Evolutionary conservation across 441 rosid genomes (phyloP), one percentile per base, ranked within the genome.

Genomic region (Populus hybrid): DNA sequence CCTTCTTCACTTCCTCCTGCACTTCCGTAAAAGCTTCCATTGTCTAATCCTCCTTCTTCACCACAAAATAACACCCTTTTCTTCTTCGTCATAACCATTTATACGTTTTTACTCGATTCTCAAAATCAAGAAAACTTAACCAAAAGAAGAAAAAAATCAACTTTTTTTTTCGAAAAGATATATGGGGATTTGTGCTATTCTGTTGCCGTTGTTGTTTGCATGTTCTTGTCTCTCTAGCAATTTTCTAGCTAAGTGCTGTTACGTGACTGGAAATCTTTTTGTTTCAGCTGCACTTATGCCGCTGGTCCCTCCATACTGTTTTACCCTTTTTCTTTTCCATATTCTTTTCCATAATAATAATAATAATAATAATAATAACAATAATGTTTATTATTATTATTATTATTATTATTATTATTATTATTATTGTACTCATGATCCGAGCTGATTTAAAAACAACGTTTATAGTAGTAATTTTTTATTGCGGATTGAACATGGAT

Each of bases 61-160:
- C 82, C 81, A n/a, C 83, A 78, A 3, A 80, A 57, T 75, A 74
- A 20, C 23, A 12, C 64, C 8, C 23, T 76, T 28, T 77, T 70
- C 77, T 26, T 69, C 67, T 28, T 50, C 67, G 10, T 3, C 80
- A 72, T 79, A 69, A 24, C 34, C 8, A 2, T 2, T 18, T 40
- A 40, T 40, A n/a, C 30, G 12, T 23, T 38, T 32, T 6, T 26
- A 3, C 30, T 12, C 35, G 8, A 18, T 8, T 30, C 57, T 46
- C 57, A 38, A 8, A 11, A 26, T 67, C 67, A 40, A n/a, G 73
- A 59, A 63, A 30, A 34, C 36, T 67, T 50, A 6, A 30, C 67
- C 35, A 23, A 36, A 21, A 1, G 10, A 23, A 61, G 0, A 23
- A 61, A 0, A 10, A 61, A 61, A 61, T 3, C 6, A 20, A 20